Conservation (phyloP, 2,329 filamentous ascomycete genomes). For the Calonectria henricotiae region DNA sequence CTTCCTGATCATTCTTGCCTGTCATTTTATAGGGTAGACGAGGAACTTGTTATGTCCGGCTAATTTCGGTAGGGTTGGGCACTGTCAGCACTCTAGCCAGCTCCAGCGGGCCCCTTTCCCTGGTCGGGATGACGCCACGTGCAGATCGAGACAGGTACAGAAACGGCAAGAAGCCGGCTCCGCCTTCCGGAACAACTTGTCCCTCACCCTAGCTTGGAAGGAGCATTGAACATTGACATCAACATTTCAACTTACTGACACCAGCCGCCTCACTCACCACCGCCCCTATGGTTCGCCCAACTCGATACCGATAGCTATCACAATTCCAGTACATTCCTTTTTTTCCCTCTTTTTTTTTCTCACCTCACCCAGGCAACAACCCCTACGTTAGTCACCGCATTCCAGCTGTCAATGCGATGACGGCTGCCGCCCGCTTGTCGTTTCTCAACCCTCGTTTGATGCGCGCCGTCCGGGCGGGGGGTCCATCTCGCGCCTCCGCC, state of each 20-base stretch:
- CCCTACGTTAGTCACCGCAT: slow-evolving; percentile 25
- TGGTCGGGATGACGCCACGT: slow-evolving; percentile 50
- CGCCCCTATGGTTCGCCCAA: slow-evolving; percentile 42
- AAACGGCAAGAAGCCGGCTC: slow-evolving; percentile 44
- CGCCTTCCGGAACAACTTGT: slow-evolving; percentile 41
- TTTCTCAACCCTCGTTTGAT: slow-evolving; percentile 81
- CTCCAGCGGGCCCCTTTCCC: slow-evolving; percentile 14
- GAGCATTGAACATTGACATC: slow-evolving; percentile 18
- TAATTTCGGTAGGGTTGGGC: slow-evolving; percentile 44
- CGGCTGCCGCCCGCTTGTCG: slow-evolving; percentile 75
- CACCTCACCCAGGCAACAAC: background rate
- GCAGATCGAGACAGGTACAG: slow-evolving; percentile 46
- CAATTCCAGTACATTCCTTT: slow-evolving; percentile 29
- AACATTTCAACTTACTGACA: slow-evolving; percentile 23
- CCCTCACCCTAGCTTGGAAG: slow-evolving; percentile 24
- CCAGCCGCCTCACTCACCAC: slow-evolving; percentile 12
- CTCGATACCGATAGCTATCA: slow-evolving; percentile 39
- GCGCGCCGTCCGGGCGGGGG: slow-evolving; percentile 61
- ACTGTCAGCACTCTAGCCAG: slow-evolving; percentile 30
- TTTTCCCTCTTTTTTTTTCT: background rate
- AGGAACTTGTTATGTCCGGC: slow-evolving; percentile 31
- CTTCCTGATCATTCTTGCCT: background rate
- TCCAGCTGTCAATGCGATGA: slow-evolving; percentile 65
- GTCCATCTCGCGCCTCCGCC: slow-evolving; percentile 60
- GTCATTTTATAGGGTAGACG: too few relatives aligned